Conservation (phyloP, 2,329 filamentous ascomycete genomes). For the Talaromyces verruculosus region DNA sequence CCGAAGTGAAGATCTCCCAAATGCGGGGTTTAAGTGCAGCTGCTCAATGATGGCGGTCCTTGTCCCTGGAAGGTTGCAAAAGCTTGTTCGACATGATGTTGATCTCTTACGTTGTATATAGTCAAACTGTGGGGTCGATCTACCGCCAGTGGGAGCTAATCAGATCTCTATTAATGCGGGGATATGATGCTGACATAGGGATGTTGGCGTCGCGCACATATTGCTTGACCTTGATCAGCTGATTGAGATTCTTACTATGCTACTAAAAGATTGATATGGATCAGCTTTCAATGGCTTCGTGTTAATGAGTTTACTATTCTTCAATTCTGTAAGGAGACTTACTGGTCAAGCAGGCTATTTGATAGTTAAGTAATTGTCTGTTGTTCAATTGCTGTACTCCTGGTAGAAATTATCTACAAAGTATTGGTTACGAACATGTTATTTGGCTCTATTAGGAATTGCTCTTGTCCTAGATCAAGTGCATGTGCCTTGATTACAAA, state of each 20-base stretch:
- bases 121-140: background rate
- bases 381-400: background rate
- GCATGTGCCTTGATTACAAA: background rate
- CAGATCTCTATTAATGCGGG: background rate
- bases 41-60: background rate
- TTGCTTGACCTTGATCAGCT: background rate
- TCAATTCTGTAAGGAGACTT: background rate
- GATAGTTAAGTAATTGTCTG: background rate
- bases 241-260: background rate
- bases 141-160: background rate
- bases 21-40: background rate
- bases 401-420: background rate
- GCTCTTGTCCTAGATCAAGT: slow-evolving; percentile 6
- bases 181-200: background rate
- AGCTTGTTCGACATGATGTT: background rate
- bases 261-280: background rate
- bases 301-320: background rate
- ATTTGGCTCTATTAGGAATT: slow-evolving; percentile 4
- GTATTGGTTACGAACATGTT: background rate
- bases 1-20: background rate
- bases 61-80: background rate
- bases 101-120: background rate
- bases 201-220: background rate
- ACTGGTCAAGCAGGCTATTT: background rate
- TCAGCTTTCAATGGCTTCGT: background rate